Conservation (phyloP, 2,329 filamentous ascomycete genomes). For the Metarhizium robertsii region DNA sequence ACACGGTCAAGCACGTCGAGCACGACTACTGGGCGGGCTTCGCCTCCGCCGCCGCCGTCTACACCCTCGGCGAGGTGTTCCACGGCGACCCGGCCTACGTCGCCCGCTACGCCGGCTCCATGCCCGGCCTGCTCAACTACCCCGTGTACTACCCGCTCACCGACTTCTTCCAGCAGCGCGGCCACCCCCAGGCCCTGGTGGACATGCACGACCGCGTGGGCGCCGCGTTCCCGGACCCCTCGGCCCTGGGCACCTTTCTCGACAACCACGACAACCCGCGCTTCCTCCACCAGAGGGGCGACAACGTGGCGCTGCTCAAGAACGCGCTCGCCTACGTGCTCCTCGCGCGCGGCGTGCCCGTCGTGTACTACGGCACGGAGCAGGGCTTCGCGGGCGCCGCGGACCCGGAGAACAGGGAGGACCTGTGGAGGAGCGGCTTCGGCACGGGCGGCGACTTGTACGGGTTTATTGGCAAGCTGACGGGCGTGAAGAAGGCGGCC, state of each 20-base stretch:
- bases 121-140: slow-evolving; percentile 55
- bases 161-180: slow-evolving; percentile 27
- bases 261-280: slow-evolving; percentile 52
- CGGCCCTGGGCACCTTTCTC: slow-evolving; percentile 39
- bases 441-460: slow-evolving; percentile 37
- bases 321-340: slow-evolving; percentile 55
- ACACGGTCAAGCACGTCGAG: slow-evolving; percentile 53
- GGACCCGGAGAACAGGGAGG: slow-evolving; percentile 46
- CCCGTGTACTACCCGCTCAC: slow-evolving; percentile 36
- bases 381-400: slow-evolving; percentile 43
- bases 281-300: slow-evolving; percentile 40
- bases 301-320: slow-evolving; percentile 42
- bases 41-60: slow-evolving; percentile 43
- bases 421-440: slow-evolving; percentile 46
- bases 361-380: slow-evolving; percentile 58
- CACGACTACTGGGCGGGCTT: slow-evolving; percentile 49
- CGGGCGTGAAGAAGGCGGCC: slow-evolving; percentile 33
- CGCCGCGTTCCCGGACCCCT: slow-evolving; percentile 30
- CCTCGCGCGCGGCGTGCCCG: slow-evolving; percentile 51
- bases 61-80: slow-evolving; percentile 51
- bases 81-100: slow-evolving; percentile 42
- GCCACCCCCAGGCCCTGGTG: slow-evolving; percentile 28
- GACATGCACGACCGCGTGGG: slow-evolving; percentile 27
- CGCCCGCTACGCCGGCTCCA: slow-evolving; percentile 40
- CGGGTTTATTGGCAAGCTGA: slow-evolving; percentile 28